Evolutionary conservation across 768 basidiomycete species (phyloP).

Genomic region (Hypholoma fasciculare): DNA sequence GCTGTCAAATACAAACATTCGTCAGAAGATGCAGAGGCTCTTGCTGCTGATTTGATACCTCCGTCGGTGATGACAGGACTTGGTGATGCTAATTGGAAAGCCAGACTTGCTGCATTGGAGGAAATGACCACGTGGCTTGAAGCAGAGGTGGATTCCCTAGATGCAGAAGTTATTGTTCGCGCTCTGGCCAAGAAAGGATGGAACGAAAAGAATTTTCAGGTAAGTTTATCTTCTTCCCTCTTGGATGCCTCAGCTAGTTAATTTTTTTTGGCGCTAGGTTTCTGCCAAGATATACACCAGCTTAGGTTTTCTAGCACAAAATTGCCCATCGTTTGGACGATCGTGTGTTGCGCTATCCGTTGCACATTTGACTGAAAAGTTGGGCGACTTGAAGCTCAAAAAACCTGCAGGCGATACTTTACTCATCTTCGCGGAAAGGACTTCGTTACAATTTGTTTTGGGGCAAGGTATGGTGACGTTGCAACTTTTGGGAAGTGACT

Average conservation of each 20-base stretch:
- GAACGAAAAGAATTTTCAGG: constrained; percentile 99
- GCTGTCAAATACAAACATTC: constrained; percentile 90
- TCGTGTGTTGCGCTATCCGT: constrained; percentile 83
- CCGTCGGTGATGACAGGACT: constrained; percentile 67
- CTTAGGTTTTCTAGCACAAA: constrained; percentile 69
- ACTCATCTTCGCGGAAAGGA: constrained; percentile 84
- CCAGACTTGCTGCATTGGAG: constrained; percentile 82
- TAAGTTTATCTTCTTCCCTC: constrained; percentile 25
- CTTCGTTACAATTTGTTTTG: constrained; percentile 91
- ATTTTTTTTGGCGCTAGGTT: constrained; percentile 52
- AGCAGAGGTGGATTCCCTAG: constrained; percentile 59
- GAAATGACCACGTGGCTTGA: constrained; percentile 86
- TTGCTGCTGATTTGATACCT: constrained; percentile 75
- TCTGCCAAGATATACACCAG: constrained; percentile 87
- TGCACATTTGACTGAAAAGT: constrained; percentile 85
- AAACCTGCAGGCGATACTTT: constrained; percentile 93
- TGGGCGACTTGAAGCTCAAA: constrained; percentile 96
- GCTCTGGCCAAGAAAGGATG: constrained; percentile 91
- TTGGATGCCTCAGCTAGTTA: not conserved
- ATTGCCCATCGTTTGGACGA: constrained; percentile 80
- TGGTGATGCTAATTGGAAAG: constrained; percentile 93
- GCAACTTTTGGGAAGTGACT: not conserved
- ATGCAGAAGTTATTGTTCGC: constrained; percentile 87
- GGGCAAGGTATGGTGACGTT: constrained; percentile 66
- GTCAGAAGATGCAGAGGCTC: constrained; percentile 87